These are phyloP conservation scores for Colletotrichum sp. DNA, from an alignment of 2,329 filamentous ascomycete genomes.

Conservation along the genomic window DNA sequence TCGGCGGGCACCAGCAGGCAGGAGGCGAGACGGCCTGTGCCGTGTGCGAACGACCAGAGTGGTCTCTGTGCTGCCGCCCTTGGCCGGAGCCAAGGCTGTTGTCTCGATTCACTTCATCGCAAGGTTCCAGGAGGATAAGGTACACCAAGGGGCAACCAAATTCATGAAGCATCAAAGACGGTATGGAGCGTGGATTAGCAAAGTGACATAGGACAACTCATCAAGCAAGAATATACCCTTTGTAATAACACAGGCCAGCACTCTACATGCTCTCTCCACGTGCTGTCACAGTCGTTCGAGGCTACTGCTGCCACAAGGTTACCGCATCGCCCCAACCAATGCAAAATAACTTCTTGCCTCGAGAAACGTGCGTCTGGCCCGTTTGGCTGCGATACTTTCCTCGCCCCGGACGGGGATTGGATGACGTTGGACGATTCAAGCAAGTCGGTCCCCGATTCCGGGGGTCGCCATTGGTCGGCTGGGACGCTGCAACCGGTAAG, in stretches of 20 bases:
- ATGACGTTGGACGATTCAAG: conserved; percentile 11
- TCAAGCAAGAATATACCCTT: conserved; percentile 19
- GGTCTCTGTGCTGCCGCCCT: not conserved
- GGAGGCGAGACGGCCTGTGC: not conserved
- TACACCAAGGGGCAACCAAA: not conserved
- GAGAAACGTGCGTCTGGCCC: not conserved
- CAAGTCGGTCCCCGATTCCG: not conserved
- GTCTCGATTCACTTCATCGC: not conserved
- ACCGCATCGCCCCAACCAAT: not conserved
- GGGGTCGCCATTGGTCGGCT: not conserved
- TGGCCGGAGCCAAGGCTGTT: not conserved
- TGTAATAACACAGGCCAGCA: conserved; percentile 6
- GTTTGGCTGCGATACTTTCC: not conserved
- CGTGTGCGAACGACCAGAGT: not conserved
- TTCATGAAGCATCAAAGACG: conserved; percentile 6
- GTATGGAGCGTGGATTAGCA: not conserved
- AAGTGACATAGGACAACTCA: conserved; percentile 1
- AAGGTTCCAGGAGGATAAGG: not conserved
- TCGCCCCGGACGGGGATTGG: not conserved
- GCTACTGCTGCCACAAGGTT: not conserved
- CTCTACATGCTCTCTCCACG: not conserved
- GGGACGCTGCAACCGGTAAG: conserved; percentile 10
- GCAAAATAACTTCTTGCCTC: not conserved
- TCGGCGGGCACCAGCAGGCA: not conserved
- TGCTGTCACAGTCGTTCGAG: not conserved